Conservation (phyloP, 306 rosid genomes). For the Pterocarpus santalinus region DNA sequence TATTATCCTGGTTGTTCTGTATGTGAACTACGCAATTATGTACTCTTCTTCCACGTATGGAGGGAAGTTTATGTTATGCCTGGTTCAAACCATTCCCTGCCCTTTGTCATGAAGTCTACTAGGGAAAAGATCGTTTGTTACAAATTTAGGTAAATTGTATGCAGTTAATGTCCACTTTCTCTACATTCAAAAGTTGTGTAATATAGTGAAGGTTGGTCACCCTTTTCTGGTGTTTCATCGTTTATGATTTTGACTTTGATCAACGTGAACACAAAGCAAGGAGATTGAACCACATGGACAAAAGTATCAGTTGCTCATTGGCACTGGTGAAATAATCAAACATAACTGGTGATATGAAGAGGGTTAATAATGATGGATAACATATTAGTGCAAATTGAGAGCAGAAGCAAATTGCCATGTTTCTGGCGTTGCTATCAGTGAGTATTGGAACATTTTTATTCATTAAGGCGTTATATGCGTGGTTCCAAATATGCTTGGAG, state of each 20-base stretch:
- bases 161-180: neutral
- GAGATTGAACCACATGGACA: neutral
- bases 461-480: too few species aligned
- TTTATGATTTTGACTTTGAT: neutral
- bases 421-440: neutral
- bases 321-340: neutral
- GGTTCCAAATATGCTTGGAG: too few species aligned
- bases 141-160: neutral
- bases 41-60: constrained; percentile 3
- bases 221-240: constrained; percentile 3
- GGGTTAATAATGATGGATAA: neutral
- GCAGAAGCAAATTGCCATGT: neutral
- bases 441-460: too few species aligned
- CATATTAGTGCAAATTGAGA: neutral
- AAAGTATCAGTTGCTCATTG: too few species aligned
- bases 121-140: neutral
- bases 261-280: neutral
- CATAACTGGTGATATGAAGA: neutral
- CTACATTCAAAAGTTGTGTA: constrained; percentile 8
- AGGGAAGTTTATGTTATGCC: constrained; percentile 15
- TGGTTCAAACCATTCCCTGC: constrained; percentile 9
- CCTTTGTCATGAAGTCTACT: constrained; percentile 4
- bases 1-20: constrained; percentile 33
- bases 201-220: neutral
- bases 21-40: constrained; percentile 32